These are phyloP conservation scores for Botrytis squamosa DNA, from an alignment of 2,329 filamentous ascomycete genomes.

Conservation along the genomic window DNA sequence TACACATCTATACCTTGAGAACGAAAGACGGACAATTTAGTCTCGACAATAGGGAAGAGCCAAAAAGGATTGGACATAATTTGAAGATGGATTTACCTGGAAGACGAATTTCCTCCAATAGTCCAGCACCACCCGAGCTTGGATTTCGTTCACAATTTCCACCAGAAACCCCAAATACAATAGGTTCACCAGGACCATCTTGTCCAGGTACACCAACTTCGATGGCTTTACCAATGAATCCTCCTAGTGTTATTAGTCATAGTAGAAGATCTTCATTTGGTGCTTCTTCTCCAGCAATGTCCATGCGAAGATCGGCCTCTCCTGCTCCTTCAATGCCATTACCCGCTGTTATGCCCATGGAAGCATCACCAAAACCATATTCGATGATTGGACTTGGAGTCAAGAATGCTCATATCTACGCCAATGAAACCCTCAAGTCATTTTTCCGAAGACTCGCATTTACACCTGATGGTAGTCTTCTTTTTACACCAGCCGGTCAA, in stretches of 20 bases:
- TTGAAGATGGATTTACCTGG: constrained; percentile 86
- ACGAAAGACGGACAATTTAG: constrained; percentile 96
- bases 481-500: constrained; percentile 93
- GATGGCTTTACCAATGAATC: constrained; percentile 90
- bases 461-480: constrained; percentile 87
- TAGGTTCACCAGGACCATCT: constrained; percentile 83
- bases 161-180: constrained; percentile 52
- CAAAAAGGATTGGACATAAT: constrained; percentile 76
- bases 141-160: constrained; percentile 64
- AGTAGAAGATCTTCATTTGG: constrained; percentile 93
- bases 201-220: constrained; percentile 93
- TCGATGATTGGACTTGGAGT: constrained; percentile 55
- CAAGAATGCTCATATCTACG: constrained; percentile 87
- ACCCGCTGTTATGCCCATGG: constrained; percentile 92
- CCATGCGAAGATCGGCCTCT: constrained; percentile 80
- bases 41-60: constrained; percentile 61
- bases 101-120: constrained; percentile 84
- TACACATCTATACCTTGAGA: constrained; percentile 94
- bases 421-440: constrained; percentile 93
- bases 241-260: constrained; percentile 82
- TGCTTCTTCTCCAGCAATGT: constrained; percentile 60
- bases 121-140: constrained; percentile 85
- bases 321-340: constrained; percentile 91
- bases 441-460: constrained; percentile 95
- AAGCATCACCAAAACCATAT: constrained; percentile 76